A percentile compares a stretch with the other conserved stretches of the same genome.
These are phyloP conservation scores for Pestalotiopsis sp. DNA, from an alignment of 2,329 filamentous ascomycete genomes.

Conservation along the genomic window DNA sequence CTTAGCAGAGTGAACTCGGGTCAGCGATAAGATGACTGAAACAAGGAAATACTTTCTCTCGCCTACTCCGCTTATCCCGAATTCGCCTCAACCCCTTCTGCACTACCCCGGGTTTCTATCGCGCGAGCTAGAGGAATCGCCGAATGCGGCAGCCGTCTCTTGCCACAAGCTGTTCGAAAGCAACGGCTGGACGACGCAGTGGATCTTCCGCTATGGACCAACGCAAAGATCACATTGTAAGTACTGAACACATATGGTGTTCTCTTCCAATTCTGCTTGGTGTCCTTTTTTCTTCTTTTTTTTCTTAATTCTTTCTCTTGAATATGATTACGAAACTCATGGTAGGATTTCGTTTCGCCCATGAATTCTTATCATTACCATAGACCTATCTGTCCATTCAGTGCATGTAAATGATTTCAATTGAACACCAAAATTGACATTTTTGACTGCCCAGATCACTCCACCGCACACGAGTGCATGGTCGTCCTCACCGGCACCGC, in stretches of 20 bases:
- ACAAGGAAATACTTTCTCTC: background rate
- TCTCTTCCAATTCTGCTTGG: background rate
- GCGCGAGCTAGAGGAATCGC: background rate
- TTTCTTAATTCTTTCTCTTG: no score
- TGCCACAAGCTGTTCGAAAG: background rate
- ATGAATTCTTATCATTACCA: no score
- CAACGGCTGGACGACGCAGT: conserved; percentile 34
- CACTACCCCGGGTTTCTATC: conserved; percentile 6
- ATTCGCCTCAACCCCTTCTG: conserved; percentile 9
- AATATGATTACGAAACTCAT: no score
- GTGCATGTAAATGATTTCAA: background rate
- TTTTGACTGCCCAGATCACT: conserved; percentile 44
- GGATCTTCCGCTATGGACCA: conserved; percentile 59
- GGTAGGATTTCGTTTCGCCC: no score
- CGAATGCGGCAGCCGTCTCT: background rate
- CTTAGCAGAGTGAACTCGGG: background rate
- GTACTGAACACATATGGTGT: background rate
- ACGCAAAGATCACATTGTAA: conserved; percentile 57
- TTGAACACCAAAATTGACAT: background rate
- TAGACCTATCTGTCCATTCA: no score
- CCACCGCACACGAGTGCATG: conserved; percentile 59
- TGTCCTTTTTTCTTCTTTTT: background rate
- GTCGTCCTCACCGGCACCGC: conserved; percentile 53
- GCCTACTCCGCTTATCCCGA: conserved; percentile 9
- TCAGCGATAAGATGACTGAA: background rate